Evolutionary conservation across 306 rosid genomes (phyloP).

Genomic region (Cucumis hystrix): DNA sequence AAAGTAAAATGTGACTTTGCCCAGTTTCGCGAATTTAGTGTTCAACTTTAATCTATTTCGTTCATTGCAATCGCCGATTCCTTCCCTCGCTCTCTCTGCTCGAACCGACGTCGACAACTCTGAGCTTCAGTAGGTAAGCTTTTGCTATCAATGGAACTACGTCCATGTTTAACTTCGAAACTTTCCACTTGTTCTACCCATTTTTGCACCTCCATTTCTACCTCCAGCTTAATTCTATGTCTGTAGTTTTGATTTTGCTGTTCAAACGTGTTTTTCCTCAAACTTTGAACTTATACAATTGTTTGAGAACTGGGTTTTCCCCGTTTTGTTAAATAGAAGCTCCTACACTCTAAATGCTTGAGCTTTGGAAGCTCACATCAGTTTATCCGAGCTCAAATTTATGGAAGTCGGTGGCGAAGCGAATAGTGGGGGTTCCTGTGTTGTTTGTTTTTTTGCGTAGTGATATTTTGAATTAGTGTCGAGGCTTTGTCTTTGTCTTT

Average conservation of each 20-base stretch:
- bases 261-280: neutral
- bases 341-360: neutral
- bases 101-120: neutral
- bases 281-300: neutral
- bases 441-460: neutral
- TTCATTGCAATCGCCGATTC: neutral
- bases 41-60: neutral
- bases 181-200: neutral
- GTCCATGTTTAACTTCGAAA: neutral
- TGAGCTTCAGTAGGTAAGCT: neutral
- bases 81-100: neutral
- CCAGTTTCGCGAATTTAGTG: neutral
- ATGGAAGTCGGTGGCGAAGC: neutral
- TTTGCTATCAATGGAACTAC: neutral
- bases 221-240: neutral
- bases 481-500: neutral
- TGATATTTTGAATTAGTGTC: neutral
- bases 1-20: neutral
- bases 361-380: neutral
- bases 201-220: neutral
- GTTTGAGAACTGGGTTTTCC: neutral
- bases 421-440: neutral
- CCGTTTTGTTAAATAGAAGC: neutral
- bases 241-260: neutral
- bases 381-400: neutral